phyloP scores from a whole-genome alignment of 73 alveolate species.

The Paramecium pentaurelia region DNA sequence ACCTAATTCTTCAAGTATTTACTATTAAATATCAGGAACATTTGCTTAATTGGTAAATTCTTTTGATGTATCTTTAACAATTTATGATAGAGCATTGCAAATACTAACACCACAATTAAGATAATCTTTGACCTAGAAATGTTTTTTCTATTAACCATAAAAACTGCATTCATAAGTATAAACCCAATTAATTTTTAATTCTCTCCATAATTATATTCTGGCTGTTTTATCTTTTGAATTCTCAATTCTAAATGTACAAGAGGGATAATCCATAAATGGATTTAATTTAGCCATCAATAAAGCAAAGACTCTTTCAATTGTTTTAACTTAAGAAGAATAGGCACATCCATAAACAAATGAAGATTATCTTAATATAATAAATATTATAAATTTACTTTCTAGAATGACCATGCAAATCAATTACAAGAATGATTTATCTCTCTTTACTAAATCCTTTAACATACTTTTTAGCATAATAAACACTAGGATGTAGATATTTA shows the following conservation, averaged over 20 bases:
- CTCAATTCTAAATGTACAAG: constrained; percentile 73
- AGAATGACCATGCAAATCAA: constrained; percentile 82
- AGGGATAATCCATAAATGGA: constrained; percentile 63
- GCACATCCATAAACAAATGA: constrained; percentile 62
- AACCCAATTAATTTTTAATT: constrained; percentile 52
- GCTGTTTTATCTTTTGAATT: constrained; percentile 76
- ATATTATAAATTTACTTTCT: constrained; percentile 39
- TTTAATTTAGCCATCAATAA: constrained; percentile 66
- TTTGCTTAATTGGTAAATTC: constrained; percentile 30
- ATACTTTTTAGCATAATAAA: constrained; percentile 82
- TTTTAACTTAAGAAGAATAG: constrained; percentile 41
- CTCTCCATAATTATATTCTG: constrained; percentile 76
- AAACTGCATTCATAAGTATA: constrained; percentile 57
- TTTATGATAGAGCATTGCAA: constrained; percentile 31
- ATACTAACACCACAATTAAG: constrained; percentile 46
- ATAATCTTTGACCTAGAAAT: constrained; percentile 42
- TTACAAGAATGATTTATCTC: constrained; percentile 81
- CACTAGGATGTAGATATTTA: constrained; percentile 84
- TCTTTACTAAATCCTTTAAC: constrained; percentile 79
- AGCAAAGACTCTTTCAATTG: constrained; percentile 71
- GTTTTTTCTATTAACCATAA: constrained; percentile 51
- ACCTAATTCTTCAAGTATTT: constrained; percentile 29
- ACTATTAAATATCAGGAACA: not conserved
- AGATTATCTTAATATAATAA: not conserved
- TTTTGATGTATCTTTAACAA: constrained; percentile 48